phyloP scores from a whole-genome alignment of 164 flowering plant species.

The Magnolia sinica region DNA sequence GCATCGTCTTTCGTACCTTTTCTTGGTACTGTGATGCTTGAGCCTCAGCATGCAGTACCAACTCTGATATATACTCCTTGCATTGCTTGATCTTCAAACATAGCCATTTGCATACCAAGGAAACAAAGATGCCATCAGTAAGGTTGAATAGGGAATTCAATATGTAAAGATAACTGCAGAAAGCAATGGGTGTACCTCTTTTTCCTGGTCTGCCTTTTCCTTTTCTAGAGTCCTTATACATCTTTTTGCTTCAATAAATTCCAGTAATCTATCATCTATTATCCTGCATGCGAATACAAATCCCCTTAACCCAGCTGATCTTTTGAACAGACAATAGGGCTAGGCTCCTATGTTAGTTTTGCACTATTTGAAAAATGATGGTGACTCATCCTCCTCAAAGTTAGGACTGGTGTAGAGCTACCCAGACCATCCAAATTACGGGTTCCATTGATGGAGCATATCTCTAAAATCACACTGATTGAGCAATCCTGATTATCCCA shows the following conservation, averaged over 20 bases:
- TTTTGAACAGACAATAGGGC: neutral
- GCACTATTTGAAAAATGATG: neutral
- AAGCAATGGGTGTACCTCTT: constrained; percentile 47
- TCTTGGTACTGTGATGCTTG: constrained; percentile 78
- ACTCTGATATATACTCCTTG: constrained; percentile 70
- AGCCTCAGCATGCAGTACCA: constrained; percentile 82
- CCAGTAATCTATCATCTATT: constrained; percentile 26
- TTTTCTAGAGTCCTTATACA: constrained; percentile 49
- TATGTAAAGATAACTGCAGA: neutral
- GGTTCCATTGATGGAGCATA: neutral
- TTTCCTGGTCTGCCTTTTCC: constrained; percentile 49
- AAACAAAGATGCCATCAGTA: constrained; percentile 6
- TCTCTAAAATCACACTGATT: neutral
- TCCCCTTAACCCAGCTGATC: neutral
- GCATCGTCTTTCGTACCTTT: constrained; percentile 46
- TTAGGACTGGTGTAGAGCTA: neutral
- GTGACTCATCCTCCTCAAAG: neutral
- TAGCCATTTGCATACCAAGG: constrained; percentile 2
- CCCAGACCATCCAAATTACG: neutral
- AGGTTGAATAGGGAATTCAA: neutral
- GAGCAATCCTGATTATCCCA: neutral
- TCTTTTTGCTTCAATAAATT: constrained; percentile 43
- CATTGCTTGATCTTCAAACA: constrained; percentile 55
- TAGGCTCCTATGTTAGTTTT: neutral
- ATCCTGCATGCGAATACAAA: constrained; percentile 28